A percentile compares a stretch with the other conserved stretches of the same genome.
Evolutionary conservation across 1,284 basidiomycete genomes (phyloP).

Genomic region (Trichosporon faecale): DNA sequence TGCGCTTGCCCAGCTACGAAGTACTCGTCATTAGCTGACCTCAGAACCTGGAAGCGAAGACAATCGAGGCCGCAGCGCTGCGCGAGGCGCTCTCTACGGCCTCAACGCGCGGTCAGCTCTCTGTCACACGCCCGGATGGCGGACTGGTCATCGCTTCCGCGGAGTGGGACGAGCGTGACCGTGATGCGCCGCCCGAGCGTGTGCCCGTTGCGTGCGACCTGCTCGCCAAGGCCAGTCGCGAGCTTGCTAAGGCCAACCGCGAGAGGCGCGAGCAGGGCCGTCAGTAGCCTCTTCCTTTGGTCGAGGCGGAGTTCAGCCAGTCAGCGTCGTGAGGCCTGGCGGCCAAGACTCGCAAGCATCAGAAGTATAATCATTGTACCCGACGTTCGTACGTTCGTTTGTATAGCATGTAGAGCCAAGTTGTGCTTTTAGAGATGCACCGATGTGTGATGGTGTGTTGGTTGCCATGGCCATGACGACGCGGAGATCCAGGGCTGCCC

Average conservation of each 20-base stretch:
- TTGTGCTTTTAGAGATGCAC: constrained; percentile 3
- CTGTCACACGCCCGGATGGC: constrained; percentile 25
- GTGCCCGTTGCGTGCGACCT: constrained; percentile 23
- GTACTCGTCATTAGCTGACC: background rate
- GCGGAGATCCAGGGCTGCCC: background rate
- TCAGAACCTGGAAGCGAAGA: constrained; percentile 33
- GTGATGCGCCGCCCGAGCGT: constrained; percentile 11
- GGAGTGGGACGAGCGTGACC: constrained; percentile 22
- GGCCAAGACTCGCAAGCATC: background rate
- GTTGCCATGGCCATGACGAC: background rate
- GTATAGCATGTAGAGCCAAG: constrained; percentile 6
- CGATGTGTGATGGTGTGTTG: background rate
- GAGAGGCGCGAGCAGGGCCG: constrained; percentile 1
- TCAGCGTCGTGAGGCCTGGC: background rate
- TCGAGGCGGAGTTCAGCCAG: background rate
- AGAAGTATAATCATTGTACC: constrained; percentile 1
- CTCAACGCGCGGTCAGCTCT: constrained; percentile 15
- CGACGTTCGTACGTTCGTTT: background rate
- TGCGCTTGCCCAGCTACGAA: background rate
- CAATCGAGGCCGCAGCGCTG: constrained; percentile 34
- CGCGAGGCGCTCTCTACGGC: constrained; percentile 28
- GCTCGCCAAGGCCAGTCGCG: constrained; percentile 27
- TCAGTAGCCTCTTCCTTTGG: too few relatives aligned
- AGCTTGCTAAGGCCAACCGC: constrained; percentile 7
- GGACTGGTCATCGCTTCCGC: constrained; percentile 23